Conservation (phyloP, 2,329 filamentous ascomycete genomes). For the Fusarium siculi region DNA sequence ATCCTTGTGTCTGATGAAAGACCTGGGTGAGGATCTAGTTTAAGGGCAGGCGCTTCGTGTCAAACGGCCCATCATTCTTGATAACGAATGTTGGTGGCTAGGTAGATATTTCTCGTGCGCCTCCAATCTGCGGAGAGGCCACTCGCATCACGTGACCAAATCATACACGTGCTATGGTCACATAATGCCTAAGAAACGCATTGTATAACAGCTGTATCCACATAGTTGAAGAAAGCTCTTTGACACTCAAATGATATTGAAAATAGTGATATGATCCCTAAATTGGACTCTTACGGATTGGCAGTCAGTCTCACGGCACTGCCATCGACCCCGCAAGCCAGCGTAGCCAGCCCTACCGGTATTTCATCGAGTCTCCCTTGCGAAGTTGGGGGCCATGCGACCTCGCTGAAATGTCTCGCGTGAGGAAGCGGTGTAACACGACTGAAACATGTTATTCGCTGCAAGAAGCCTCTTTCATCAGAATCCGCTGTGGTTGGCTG, state of each 20-base stretch:
- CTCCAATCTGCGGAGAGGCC: not conserved
- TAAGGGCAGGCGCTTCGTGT: not conserved
- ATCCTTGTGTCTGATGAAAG: not conserved
- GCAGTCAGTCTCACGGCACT: not conserved
- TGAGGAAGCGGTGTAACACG: not conserved
- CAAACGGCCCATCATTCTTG: not conserved
- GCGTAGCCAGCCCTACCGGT: not conserved
- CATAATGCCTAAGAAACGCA: no score
- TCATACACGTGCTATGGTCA: not conserved
- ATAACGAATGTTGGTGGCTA: not conserved
- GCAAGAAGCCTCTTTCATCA: not conserved
- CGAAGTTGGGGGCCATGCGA: not conserved
- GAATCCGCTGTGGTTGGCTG: not conserved
- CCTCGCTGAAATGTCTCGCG: not conserved
- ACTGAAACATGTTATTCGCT: not conserved
- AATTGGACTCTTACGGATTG: fast-evolving
- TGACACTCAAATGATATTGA: no score
- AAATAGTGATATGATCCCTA: no score
- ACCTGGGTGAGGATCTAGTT: not conserved
- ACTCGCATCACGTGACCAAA: not conserved
- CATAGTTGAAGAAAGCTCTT: not conserved
- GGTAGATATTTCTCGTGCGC: not conserved
- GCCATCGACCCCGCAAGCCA: not conserved
- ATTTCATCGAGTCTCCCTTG: not conserved
- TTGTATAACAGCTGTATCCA: no score